These are phyloP conservation scores for Aspergillus bridgeri DNA, from an alignment of 495 filamentous ascomycete genomes.

Conservation along the genomic window DNA sequence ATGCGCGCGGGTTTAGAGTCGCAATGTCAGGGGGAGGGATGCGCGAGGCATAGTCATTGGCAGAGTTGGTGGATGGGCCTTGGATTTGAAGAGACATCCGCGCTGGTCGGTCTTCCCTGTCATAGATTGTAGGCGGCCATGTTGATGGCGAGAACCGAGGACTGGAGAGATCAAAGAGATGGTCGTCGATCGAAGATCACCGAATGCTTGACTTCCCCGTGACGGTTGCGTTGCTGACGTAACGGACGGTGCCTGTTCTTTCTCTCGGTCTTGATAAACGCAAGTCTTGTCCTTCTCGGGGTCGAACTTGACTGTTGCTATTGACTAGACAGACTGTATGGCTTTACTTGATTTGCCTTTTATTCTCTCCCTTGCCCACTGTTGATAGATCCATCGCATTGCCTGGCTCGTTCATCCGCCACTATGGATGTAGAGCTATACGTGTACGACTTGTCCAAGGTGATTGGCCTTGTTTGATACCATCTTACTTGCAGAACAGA, in stretches of 20 bases:
- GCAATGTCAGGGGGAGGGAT: background rate
- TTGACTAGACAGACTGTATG: background rate
- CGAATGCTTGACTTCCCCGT: conserved; percentile 16
- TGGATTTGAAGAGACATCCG: background rate
- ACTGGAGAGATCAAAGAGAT: background rate
- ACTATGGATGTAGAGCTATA: conserved; percentile 87
- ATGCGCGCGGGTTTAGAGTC: background rate
- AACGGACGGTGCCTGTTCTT: conserved; percentile 29
- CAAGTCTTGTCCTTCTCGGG: conserved; percentile 8
- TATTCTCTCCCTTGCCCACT: background rate
- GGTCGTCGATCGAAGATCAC: conserved; percentile 23
- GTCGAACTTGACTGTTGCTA: background rate
- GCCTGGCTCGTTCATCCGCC: background rate
- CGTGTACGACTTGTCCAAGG: conserved; percentile 89
- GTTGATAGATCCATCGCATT: background rate
- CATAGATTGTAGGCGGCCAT: background rate
- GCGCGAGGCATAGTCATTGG: background rate
- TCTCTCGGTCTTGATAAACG: background rate
- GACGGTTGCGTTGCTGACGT: conserved; percentile 33
- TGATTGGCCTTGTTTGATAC: conserved; percentile 17
- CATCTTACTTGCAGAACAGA: background rate
- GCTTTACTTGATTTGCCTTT: background rate
- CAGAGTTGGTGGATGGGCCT: background rate
- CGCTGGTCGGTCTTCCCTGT: background rate
- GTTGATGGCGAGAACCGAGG: background rate